A percentile compares a stretch with the other conserved stretches of the same genome.
Conservation (phyloP, 164 flowering plant species). For the Warburgia ugandensis region DNA sequence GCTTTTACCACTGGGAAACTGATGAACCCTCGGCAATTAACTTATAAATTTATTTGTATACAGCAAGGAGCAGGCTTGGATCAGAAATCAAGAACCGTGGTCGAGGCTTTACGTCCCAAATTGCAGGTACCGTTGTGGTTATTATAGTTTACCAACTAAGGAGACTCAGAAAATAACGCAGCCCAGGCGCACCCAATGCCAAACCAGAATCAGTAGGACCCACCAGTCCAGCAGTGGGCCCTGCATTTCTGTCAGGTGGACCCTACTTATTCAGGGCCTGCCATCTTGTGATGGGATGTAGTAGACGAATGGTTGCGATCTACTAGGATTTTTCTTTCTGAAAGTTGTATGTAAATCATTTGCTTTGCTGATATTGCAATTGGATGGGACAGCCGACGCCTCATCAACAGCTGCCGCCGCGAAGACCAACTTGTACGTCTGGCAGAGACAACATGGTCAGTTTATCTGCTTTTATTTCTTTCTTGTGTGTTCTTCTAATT, state of each 20-base stretch:
- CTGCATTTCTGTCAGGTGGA: no score
- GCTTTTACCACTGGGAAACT: no score
- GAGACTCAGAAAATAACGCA: no score
- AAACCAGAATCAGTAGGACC: no score
- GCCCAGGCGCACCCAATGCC: no score
- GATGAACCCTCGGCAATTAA: no score
- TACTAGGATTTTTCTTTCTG: neutral
- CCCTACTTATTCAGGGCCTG: no score
- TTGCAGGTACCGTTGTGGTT: constrained; percentile 36
- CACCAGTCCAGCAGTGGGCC: no score
- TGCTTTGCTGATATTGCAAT: neutral
- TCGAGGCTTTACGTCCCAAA: constrained; percentile 69
- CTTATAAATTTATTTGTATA: neutral
- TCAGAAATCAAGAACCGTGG: constrained; percentile 36
- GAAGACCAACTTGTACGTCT: constrained; percentile 51
- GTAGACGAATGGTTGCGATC: neutral
- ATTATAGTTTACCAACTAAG: no score
- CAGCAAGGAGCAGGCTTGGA: constrained; percentile 58
- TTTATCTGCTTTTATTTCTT: no score
- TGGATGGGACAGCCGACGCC: constrained; percentile 52
- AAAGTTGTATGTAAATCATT: neutral
- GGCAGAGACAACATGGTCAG: no score
- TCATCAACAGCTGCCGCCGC: constrained; percentile 73
- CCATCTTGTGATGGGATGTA: neutral
- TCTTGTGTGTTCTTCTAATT: no score